Evolutionary conservation across 2,329 filamentous ascomycete genomes (phyloP), one percentile per base, ranked within the genome.

Genomic region (Tolypocladium tundrense): DNA sequence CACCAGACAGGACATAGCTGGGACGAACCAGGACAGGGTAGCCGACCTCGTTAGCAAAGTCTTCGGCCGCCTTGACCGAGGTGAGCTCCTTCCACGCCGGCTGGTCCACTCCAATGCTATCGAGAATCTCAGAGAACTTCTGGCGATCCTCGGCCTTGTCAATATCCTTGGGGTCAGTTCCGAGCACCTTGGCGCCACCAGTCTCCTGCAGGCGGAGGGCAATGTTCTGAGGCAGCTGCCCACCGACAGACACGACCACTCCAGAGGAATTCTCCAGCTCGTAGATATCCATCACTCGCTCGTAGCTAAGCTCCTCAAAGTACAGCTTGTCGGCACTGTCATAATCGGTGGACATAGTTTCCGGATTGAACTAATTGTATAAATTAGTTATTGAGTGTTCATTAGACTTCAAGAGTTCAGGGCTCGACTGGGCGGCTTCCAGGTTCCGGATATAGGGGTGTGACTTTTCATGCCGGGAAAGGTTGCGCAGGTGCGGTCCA

Each of bases 271-370:
- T 79, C 75, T 97, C 94, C 19, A 97, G 83, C 73, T 97, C 94
- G 72, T 97, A 97, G 64, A 97, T 97, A 73, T 99, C 94, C 91
- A 97, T 96, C 11, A 97, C 93, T 70, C 93, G 88, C 77, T 97
- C 94, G 71, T 97, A 97, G 73, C 88, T 94, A 57, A 97, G 77
- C 75, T 99, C 94, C 67, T 97, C 94, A 63, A 99, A 99, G 76
- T 97, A 99, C 6, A 99, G 83, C 67, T 86, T 91, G 67, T 97
- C 93, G 10, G 91, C 90, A 11, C 84, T 85, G 66, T 99, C 94
- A 70, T 88, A 93, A 73, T 97, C 94, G 0, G 93, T 97, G 57
- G 70, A 78, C 59, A 84, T 85, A 0, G 91, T 96, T 67, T 96
- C 90, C 0, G 90, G 90, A 67, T 94, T 93, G 67, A 85, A 88